phyloP scores from a whole-genome alignment of 192 early-diverging fungal species.

The Kappamyces sp. region DNA sequence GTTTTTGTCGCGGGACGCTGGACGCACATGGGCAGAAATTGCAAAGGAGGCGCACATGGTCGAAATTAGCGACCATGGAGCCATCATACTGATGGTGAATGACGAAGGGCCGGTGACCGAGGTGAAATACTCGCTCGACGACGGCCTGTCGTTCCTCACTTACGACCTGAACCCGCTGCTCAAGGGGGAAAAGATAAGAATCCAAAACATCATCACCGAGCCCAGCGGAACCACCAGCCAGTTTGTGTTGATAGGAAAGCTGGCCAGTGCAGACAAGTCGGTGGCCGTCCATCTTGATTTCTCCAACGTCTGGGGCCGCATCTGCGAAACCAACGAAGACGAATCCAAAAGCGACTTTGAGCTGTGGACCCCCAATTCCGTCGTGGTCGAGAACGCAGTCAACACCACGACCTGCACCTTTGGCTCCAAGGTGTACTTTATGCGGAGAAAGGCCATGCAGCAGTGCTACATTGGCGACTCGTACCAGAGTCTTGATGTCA shows the following conservation, averaged over 20 bases:
- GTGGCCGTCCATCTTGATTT: conserved; percentile 67
- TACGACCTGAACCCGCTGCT: conserved; percentile 11
- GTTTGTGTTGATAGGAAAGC: conserved; percentile 24
- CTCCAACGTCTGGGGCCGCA: conserved; percentile 45
- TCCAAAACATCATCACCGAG: conserved; percentile 34
- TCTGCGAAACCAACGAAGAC: conserved; percentile 63
- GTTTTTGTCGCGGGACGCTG: conserved; percentile 80
- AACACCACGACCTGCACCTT: conserved; percentile 61
- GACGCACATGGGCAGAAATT: conserved; percentile 74
- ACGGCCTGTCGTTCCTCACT: conserved; percentile 17
- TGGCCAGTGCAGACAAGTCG: conserved; percentile 9
- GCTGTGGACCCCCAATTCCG: conserved; percentile 61
- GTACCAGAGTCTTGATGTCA: conserved; percentile 12
- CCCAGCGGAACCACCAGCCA: conserved; percentile 23
- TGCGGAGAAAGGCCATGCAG: conserved; percentile 28
- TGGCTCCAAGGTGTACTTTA: conserved; percentile 58
- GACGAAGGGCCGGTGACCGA: conserved; percentile 58
- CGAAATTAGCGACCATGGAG: conserved; percentile 92
- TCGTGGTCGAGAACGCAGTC: conserved; percentile 39
- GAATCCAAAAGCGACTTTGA: conserved; percentile 61
- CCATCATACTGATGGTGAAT: conserved; percentile 67
- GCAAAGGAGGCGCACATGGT: conserved; percentile 59
- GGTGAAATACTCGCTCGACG: conserved; percentile 35
- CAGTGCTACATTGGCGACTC: conserved; percentile 32
- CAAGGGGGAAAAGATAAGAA: conserved; percentile 22